phyloP scores from a whole-genome alignment of 2,329 filamentous ascomycete species.

The Aspergillus calidoustus region DNA sequence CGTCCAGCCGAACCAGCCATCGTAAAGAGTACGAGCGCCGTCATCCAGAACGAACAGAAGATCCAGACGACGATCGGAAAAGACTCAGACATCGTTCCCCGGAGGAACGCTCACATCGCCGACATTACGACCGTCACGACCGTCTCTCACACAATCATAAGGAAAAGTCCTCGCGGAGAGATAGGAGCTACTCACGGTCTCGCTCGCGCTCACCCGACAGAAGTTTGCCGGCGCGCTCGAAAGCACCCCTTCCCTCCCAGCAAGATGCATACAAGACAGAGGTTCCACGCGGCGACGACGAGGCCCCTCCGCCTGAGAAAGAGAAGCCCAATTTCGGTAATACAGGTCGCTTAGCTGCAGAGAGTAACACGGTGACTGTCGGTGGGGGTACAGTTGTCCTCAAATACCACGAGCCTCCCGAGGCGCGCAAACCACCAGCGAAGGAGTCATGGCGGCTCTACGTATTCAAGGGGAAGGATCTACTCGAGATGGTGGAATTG shows the following conservation, averaged over 20 bases:
- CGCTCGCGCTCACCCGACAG: slow-evolving; percentile 36
- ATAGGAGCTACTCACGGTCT: slow-evolving; percentile 32
- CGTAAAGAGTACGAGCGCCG: slow-evolving; percentile 29
- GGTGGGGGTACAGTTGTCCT: slow-evolving; percentile 71
- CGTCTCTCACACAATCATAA: slow-evolving; percentile 25
- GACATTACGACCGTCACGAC: slow-evolving; percentile 32
- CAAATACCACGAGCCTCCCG: slow-evolving; percentile 94
- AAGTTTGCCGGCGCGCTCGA: slow-evolving; percentile 38
- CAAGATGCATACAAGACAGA: slow-evolving; percentile 49
- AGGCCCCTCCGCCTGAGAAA: slow-evolving; percentile 50
- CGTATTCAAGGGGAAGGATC: slow-evolving; percentile 82
- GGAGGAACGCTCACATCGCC: slow-evolving; percentile 32
- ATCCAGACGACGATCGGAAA: slow-evolving; percentile 32
- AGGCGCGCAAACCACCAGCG: slow-evolving; percentile 83
- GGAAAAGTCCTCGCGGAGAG: slow-evolving; percentile 29
- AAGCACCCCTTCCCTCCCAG: slow-evolving; percentile 52
- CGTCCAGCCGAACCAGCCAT: slow-evolving; percentile 26
- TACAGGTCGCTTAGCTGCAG: slow-evolving; percentile 82
- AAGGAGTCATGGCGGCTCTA: slow-evolving; percentile 87
- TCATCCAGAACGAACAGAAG: slow-evolving; percentile 30
- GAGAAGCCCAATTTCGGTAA: slow-evolving; percentile 86
- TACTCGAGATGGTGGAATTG: slow-evolving; percentile 81
- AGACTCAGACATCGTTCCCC: slow-evolving; percentile 34
- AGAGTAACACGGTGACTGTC: slow-evolving; percentile 76
- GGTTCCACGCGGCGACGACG: slow-evolving; percentile 28